Evolutionary conservation across 331 rosid species (phyloP), one percentile per base, ranked within the genome.

Genomic region (Pyrus hybrid): DNA sequence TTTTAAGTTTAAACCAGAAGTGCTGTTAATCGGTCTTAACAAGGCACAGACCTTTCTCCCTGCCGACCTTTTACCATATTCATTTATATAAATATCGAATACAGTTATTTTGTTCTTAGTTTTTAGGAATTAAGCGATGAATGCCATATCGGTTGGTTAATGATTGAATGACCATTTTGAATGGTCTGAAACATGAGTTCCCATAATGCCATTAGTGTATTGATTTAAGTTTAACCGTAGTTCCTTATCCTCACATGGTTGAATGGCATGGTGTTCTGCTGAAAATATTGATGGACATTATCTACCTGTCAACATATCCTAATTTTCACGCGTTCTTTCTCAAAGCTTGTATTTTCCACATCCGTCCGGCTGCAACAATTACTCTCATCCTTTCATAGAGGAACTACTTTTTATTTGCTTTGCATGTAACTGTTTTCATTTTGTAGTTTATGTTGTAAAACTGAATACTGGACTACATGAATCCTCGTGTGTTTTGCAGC

Each of bases 401-500:
- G 54, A 30, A 16, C n/a, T 70, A 13, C 23, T 3, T 9, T 13
- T 71, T 3, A 16, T 9, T 35, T 43, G 11, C 29, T 26, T 61
- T 61, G 35, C 54, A 33, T 61, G 60, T 0, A 25, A 23, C 26
- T 51, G 2, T 33, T 1, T 35, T 29, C 20, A 25, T 54, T 26
- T 32, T 3, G 26, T 53, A 17, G 64, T 60, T 11, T 51, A 13
- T 67, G 75, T 13, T 80, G 63, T 35, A 62, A 14, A n/a, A 54
- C 10, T 68, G 33, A 54, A 26, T 30, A 17, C 5, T 67, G 23
- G 68, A 63, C 30, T 26, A n/a, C 58, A 28, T 69, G 28, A 20
- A 41, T 37, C 28, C 21, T 32, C 32, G 7, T 67, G 43, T 26
- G 23, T 32, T 57, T 32, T 66, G 76, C 90, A 91, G 97, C 84